phyloP scores from a whole-genome alignment of 1,284 basidiomycete genomes.

The Vanrija sp. region DNA sequence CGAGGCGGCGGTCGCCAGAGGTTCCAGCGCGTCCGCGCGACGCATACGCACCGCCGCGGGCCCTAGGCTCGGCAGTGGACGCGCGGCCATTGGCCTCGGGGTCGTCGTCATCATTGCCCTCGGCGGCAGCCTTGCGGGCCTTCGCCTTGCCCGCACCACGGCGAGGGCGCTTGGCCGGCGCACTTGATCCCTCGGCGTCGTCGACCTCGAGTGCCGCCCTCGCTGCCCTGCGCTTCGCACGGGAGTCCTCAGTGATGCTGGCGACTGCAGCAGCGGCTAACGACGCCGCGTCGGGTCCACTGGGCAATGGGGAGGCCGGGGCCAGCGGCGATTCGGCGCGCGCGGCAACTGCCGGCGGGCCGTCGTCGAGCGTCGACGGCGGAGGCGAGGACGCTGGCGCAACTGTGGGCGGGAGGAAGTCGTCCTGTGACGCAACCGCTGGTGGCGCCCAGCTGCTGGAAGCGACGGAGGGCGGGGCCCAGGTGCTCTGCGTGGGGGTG shows the following conservation, averaged over 20 bases:
- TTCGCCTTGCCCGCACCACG: no score
- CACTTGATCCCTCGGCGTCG: neutral
- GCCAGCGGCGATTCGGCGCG: neutral
- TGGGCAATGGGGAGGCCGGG: neutral
- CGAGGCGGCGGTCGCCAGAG: neutral
- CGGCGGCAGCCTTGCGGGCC: neutral
- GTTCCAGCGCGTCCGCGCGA: constrained; percentile 4
- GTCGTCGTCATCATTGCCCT: neutral
- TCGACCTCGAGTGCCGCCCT: neutral
- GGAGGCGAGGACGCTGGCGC: neutral
- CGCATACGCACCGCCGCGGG: neutral
- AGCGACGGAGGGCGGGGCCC: neutral
- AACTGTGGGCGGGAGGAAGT: neutral
- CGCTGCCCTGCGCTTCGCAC: neutral
- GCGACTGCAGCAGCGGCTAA: neutral
- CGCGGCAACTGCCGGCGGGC: neutral
- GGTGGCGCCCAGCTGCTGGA: neutral
- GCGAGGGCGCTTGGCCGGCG: constrained; percentile 3
- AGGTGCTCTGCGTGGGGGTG: neutral
- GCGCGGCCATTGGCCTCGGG: neutral
- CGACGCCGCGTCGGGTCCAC: neutral
- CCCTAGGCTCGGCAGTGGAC: neutral
- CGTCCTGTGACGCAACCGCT: neutral
- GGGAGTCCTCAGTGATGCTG: neutral
- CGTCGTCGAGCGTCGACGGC: neutral